A percentile compares a stretch with the other conserved stretches of the same genome.
Evolutionary conservation across 202 grass and related monocot species (phyloP).

Genomic region (Eragrostis tef): DNA sequence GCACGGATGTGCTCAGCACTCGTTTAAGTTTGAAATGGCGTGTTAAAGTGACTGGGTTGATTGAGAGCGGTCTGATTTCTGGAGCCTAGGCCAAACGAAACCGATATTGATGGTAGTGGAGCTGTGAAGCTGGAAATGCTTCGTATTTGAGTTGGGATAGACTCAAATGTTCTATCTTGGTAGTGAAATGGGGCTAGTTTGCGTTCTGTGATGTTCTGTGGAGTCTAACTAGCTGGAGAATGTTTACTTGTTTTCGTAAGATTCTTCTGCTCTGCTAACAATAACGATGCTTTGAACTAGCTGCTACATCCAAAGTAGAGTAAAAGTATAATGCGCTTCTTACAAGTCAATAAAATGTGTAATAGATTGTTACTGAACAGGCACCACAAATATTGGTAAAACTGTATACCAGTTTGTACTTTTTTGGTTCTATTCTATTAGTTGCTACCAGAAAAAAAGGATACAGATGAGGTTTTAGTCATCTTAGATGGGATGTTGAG

Average conservation of each 20-base stretch:
- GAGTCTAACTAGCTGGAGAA: background rate
- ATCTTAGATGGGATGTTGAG: background rate
- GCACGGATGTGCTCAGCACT: background rate
- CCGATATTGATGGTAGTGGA: slow-evolving; percentile 15
- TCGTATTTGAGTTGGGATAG: background rate
- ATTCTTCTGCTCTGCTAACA: too few relatives aligned
- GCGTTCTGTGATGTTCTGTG: background rate
- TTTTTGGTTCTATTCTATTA: background rate
- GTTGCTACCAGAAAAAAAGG: background rate
- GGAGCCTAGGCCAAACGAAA: background rate
- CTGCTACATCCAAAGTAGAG: background rate
- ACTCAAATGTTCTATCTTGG: background rate
- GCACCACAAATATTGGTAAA: background rate
- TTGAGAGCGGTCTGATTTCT: background rate
- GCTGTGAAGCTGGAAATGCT: background rate
- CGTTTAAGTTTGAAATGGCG: background rate
- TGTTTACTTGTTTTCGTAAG: too few relatives aligned
- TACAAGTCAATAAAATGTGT: background rate
- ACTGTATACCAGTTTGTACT: background rate
- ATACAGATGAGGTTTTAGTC: background rate
- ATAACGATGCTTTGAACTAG: background rate
- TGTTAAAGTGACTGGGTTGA: background rate
- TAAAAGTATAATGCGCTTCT: background rate
- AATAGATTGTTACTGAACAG: too few relatives aligned
- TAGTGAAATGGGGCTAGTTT: background rate